Percentiles rank a stretch among this genome's conserved stretches.
Conservation (phyloP, 306 rosid genomes). For the Trifolium subterraneum region DNA sequence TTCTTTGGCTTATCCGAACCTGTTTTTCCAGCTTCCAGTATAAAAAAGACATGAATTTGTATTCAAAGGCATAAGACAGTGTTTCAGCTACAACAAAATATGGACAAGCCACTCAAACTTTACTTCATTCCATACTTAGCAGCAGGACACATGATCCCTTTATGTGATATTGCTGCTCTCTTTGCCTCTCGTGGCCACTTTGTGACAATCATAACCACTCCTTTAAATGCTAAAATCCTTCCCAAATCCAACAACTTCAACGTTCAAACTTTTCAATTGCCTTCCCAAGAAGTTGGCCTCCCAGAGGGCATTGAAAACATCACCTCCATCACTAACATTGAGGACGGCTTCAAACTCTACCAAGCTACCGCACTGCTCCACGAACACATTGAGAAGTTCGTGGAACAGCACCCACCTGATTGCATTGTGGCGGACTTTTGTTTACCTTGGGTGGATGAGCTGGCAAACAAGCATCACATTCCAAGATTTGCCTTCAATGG, state of each 20-base stretch:
- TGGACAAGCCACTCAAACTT: slow-evolving; percentile 36
- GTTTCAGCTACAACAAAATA: not conserved
- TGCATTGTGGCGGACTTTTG: slow-evolving; percentile 41
- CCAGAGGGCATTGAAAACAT: slow-evolving; percentile 38
- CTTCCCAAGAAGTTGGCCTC: slow-evolving; percentile 45
- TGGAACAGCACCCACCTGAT: slow-evolving; percentile 43
- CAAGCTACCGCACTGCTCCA: slow-evolving; percentile 27
- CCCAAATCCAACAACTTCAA: not conserved
- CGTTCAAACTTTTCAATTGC: slow-evolving; percentile 33
- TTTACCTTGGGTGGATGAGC: slow-evolving; percentile 43
- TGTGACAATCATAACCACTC: slow-evolving; percentile 55
- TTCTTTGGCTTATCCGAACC: not conserved
- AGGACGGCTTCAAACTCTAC: not conserved
- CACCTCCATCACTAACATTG: not conserved
- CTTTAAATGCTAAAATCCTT: slow-evolving; percentile 32
- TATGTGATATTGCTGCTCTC: slow-evolving; percentile 46
- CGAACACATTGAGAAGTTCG: slow-evolving; percentile 5
- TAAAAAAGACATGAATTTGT: not conserved
- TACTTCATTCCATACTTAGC: slow-evolving; percentile 52
- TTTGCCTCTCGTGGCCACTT: slow-evolving; percentile 45
- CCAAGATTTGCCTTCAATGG: slow-evolving; percentile 44
- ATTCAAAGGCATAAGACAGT: not conserved
- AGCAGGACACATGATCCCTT: slow-evolving; percentile 52
- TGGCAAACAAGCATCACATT: slow-evolving; percentile 32
- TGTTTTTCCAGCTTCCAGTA: not conserved